Percentiles rank a stretch among this genome's conserved stretches.
phyloP scores from a whole-genome alignment of 306 rosid genomes.

The Mimosa pudica region DNA sequence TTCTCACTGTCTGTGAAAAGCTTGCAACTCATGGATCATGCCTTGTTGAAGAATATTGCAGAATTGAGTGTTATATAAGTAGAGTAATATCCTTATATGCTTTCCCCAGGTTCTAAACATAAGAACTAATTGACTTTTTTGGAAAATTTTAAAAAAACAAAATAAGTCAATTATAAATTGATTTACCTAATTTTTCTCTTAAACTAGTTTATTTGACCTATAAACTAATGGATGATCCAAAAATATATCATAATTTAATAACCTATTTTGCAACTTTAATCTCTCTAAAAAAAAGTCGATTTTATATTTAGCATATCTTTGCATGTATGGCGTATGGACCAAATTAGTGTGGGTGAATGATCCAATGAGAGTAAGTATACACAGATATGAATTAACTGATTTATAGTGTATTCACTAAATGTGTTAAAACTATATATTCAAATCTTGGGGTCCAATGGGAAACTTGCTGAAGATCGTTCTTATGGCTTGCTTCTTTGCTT shows the following conservation, averaged over 20 bases:
- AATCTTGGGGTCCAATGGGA: slow-evolving; percentile 21
- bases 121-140: no score
- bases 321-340: not conserved
- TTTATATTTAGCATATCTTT: not conserved
- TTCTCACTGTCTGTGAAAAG: not conserved
- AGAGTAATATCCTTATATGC: not conserved
- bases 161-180: no score
- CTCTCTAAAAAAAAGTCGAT: no score
- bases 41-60: not conserved
- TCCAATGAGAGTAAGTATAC: not conserved
- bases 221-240: no score
- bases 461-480: slow-evolving; percentile 33
- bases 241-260: no score
- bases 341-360: not conserved
- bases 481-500: slow-evolving; percentile 40
- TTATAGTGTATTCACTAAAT: slow-evolving; percentile 6
- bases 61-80: not conserved
- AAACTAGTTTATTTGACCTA: no score
- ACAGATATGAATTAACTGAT: not conserved
- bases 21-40: not conserved
- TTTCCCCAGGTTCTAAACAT: no score
- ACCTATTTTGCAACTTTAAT: no score
- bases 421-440: not conserved
- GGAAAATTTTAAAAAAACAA: no score
- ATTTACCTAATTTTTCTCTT: no score